A percentile compares a stretch with the other conserved stretches of the same genome.
Evolutionary conservation across 73 alveolate species (phyloP).

Genomic region (Symbiodinium natans): DNA sequence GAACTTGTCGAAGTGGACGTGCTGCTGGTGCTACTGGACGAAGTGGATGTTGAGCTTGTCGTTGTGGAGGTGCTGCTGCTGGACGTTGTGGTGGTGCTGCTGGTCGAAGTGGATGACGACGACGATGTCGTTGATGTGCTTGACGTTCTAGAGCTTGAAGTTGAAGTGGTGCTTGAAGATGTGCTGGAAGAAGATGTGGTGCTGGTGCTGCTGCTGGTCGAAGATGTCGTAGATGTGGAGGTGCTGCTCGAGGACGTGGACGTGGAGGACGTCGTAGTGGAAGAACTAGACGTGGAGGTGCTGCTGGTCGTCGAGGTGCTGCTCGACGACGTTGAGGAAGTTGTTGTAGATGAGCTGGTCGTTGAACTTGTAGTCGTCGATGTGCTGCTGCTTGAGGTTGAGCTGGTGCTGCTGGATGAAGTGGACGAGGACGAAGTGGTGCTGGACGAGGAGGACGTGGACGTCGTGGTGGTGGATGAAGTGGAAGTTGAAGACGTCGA

Average conservation of each 20-base stretch:
- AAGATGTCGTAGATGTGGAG: too few relatives aligned
- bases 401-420: background rate
- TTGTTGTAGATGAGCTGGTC: too few relatives aligned
- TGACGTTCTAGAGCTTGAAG: background rate
- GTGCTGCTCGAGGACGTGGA: too few relatives aligned
- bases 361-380: background rate
- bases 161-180: background rate
- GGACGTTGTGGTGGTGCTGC: background rate
- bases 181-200: background rate
- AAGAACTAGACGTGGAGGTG: too few relatives aligned
- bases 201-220: constrained; percentile 4
- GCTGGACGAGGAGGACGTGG: background rate
- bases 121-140: too few relatives aligned
- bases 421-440: background rate
- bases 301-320: too few relatives aligned
- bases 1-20: background rate
- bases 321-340: too few relatives aligned
- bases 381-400: background rate
- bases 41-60: too few relatives aligned
- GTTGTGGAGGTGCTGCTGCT: background rate
- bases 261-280: too few relatives aligned
- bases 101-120: background rate
- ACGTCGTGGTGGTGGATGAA: background rate
- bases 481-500: background rate
- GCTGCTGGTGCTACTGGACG: too few relatives aligned